These are phyloP conservation scores for Guyanaporus albipodus DNA, from an alignment of 768 basidiomycete species.

Conservation along the genomic window DNA sequence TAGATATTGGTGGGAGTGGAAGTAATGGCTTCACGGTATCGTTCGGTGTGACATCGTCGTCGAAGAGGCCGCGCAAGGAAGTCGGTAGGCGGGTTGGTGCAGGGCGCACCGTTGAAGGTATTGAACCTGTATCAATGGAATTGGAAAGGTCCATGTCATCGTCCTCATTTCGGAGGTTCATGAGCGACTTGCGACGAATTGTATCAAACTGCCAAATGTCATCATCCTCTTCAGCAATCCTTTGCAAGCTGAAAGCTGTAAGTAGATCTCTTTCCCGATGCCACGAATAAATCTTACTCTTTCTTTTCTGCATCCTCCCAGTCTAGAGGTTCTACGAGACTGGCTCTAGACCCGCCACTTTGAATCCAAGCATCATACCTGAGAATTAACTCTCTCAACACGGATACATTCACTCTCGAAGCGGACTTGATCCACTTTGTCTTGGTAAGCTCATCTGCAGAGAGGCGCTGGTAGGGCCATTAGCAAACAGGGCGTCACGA, in stretches of 20 bases:
- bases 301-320: slow-evolving; percentile 70
- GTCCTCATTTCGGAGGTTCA: slow-evolving; percentile 19
- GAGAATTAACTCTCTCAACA: slow-evolving; percentile 76
- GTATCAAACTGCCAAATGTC: slow-evolving; percentile 78
- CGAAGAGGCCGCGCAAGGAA: slow-evolving; percentile 77
- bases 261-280: slow-evolving; percentile 3
- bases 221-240: slow-evolving; percentile 27
- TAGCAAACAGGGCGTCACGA: neutral
- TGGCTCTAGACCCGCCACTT: slow-evolving; percentile 68
- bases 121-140: slow-evolving; percentile 12
- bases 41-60: slow-evolving; percentile 43
- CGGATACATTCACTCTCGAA: slow-evolving; percentile 60
- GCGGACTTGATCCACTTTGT: slow-evolving; percentile 86
- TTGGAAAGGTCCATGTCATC: slow-evolving; percentile 21
- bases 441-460: slow-evolving; percentile 85
- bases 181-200: slow-evolving; percentile 42
- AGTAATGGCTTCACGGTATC: slow-evolving; percentile 43
- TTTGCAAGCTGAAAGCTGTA: slow-evolving; percentile 18
- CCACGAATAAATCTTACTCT: slow-evolving; percentile 32
- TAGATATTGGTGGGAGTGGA: slow-evolving; percentile 23
- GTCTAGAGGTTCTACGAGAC: slow-evolving; percentile 64
- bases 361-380: slow-evolving; percentile 73
- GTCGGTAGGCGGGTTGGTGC: slow-evolving; percentile 58
- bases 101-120: slow-evolving; percentile 49
- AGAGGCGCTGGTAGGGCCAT: slow-evolving; percentile 55